These are phyloP conservation scores for Sporormia fimetaria DNA, from an alignment of 495 filamentous ascomycete genomes.

Conservation along the genomic window DNA sequence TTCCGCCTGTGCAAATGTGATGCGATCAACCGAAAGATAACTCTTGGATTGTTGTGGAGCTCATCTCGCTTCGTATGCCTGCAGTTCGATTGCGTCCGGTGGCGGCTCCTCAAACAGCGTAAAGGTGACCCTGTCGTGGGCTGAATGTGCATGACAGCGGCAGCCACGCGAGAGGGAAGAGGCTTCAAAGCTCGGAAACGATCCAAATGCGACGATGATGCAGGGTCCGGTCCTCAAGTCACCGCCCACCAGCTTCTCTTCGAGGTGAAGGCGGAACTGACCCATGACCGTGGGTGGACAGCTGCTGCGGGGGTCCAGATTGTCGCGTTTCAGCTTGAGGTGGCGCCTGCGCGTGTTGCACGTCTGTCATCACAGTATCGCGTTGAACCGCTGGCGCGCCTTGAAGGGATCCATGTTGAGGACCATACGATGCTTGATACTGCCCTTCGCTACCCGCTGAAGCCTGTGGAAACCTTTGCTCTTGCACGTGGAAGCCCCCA, in stretches of 20 bases:
- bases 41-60: constrained; percentile 22
- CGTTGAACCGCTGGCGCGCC: constrained; percentile 11
- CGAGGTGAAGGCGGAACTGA: constrained; percentile 22
- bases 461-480: constrained; percentile 16
- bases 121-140: not conserved
- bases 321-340: constrained; percentile 25
- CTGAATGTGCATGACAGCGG: not conserved
- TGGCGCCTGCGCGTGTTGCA: constrained; percentile 19
- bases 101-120: constrained; percentile 18
- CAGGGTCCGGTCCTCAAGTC: constrained; percentile 13
- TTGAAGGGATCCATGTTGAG: constrained; percentile 11
- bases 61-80: constrained; percentile 24
- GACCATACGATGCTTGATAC: too few relatives aligned
- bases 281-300: constrained; percentile 15
- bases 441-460: constrained; percentile 12
- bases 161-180: not conserved
- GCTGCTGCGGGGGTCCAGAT: constrained; percentile 18
- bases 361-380: constrained; percentile 14
- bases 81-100: constrained; percentile 8
- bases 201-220: constrained; percentile 8
- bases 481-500: not conserved
- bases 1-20: too few relatives aligned
- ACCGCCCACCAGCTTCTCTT: constrained; percentile 23
- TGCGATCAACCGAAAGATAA: constrained; percentile 6
- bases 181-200: constrained; percentile 1